A percentile compares a stretch with the other conserved stretches of the same genome.
phyloP scores from a whole-genome alignment of 2,329 filamentous ascomycete species.

The Colletotrichum sp. region DNA sequence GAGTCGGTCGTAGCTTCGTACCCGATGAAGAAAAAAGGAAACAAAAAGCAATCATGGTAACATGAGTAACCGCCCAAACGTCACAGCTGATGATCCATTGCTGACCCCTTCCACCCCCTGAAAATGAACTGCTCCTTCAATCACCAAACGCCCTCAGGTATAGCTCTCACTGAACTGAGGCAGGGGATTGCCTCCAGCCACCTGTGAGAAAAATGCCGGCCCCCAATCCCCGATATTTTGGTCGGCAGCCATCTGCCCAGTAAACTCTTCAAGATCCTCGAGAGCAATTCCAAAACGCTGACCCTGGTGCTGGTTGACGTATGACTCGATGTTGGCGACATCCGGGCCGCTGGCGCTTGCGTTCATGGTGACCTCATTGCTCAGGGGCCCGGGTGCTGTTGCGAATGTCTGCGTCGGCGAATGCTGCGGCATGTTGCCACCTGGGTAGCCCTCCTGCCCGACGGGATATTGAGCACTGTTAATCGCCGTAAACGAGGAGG shows the following conservation, averaged over 20 bases:
- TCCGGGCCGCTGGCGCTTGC: background rate
- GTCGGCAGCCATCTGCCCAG: slow-evolving; percentile 7
- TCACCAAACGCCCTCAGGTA: background rate
- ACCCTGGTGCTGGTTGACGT: slow-evolving; percentile 12
- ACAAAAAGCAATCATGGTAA: background rate
- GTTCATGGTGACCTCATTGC: background rate
- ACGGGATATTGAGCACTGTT: slow-evolving; percentile 26
- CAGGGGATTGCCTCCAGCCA: background rate
- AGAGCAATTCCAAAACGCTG: slow-evolving; percentile 7
- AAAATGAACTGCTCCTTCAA: background rate
- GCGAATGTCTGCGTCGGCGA: slow-evolving; percentile 7
- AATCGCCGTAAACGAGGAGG: slow-evolving; percentile 43
- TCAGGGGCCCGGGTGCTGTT: background rate
- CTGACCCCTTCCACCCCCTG: background rate
- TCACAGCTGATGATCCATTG: background rate
- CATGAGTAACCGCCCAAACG: background rate
- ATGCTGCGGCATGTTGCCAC: background rate
- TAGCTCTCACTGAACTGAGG: slow-evolving; percentile 4
- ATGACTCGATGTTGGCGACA: slow-evolving; percentile 3
- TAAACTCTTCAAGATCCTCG: slow-evolving; percentile 14
- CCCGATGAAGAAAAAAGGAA: background rate
- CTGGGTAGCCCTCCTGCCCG: background rate
- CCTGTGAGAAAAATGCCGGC: slow-evolving; percentile 5
- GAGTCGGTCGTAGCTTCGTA: slow-evolving; percentile 1
- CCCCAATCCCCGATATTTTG: slow-evolving; percentile 4